Conservation (phyloP, 495 filamentous ascomycete genomes). For the Chlorociboria aeruginascens region DNA sequence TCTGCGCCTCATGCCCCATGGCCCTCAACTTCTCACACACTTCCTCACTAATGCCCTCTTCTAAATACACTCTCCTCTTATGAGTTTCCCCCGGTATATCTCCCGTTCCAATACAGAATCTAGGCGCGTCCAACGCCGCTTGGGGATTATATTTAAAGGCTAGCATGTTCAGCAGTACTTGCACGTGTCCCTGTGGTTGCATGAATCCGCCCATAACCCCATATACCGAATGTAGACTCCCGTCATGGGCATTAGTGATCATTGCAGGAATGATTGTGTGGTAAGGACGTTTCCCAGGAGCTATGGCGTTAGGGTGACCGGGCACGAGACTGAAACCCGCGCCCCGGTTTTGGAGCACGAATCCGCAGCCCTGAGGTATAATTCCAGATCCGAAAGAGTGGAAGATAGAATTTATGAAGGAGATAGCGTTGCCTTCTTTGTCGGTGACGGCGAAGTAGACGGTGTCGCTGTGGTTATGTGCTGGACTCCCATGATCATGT, state of each 20-base stretch:
- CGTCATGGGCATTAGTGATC: constrained; percentile 63
- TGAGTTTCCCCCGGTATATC: constrained; percentile 45
- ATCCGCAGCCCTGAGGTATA: constrained; percentile 72
- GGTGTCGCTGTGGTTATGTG: constrained; percentile 67
- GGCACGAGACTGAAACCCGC: constrained; percentile 61
- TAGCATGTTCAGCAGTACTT: constrained; percentile 84
- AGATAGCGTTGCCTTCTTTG: constrained; percentile 71
- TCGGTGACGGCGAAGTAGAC: constrained; percentile 89
- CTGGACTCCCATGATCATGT: constrained; percentile 50
- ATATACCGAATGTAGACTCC: constrained; percentile 67
- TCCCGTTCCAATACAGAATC: constrained; percentile 64
- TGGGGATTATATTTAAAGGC: constrained; percentile 78
- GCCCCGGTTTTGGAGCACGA: constrained; percentile 92
- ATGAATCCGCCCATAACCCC: constrained; percentile 99
- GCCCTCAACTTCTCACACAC: constrained; percentile 50
- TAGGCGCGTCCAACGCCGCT: constrained; percentile 79
- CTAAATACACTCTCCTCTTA: constrained; percentile 55
- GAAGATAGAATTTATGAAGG: constrained; percentile 95
- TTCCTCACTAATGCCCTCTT: constrained; percentile 68
- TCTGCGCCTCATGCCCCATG: constrained; percentile 63
- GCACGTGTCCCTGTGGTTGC: constrained; percentile 97
- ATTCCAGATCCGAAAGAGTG: constrained; percentile 81
- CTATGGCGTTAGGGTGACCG: constrained; percentile 65
- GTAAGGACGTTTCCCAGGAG: constrained; percentile 80
- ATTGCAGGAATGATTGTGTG: constrained; percentile 96